These are phyloP conservation scores for Isabelozyma heimii DNA, from an alignment of 805 yeast species.

Conservation along the genomic window DNA sequence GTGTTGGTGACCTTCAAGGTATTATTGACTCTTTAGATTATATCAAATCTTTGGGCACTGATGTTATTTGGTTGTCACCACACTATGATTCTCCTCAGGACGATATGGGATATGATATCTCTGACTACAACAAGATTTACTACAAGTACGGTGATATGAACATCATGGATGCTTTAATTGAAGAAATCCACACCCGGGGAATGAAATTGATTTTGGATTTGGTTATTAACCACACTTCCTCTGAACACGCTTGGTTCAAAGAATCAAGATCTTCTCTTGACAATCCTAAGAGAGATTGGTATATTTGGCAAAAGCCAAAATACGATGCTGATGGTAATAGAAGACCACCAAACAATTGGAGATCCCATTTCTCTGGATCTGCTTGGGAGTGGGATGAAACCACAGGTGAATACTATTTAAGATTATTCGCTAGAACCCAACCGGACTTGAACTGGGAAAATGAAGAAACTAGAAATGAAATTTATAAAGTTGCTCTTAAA, in stretches of 20 bases:
- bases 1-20: conserved; percentile 51
- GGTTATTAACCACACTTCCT: conserved; percentile 53
- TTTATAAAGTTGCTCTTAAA: conserved; percentile 42
- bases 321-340: conserved; percentile 42
- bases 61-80: conserved; percentile 54
- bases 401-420: conserved; percentile 51
- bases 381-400: conserved; percentile 51
- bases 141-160: conserved; percentile 49
- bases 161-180: conserved; percentile 43
- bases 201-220: conserved; percentile 48
- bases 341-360: conserved; percentile 52
- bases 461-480: conserved; percentile 20
- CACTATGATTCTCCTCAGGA: conserved; percentile 51
- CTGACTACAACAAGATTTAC: conserved; percentile 47
- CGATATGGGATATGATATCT: conserved; percentile 57
- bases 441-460: conserved; percentile 59
- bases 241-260: conserved; percentile 51
- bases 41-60: conserved; percentile 43
- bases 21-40: conserved; percentile 46
- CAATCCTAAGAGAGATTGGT: conserved; percentile 55
- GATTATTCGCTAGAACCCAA: conserved; percentile 46
- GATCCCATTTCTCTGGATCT: conserved; percentile 45
- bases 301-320: conserved; percentile 47
- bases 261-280: conserved; percentile 45
- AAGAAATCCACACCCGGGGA: conserved; percentile 41